Evolutionary conservation across 169 alveolate species (phyloP), one percentile per base, ranked within the genome.

Genomic region (Neospora caninum): DNA sequence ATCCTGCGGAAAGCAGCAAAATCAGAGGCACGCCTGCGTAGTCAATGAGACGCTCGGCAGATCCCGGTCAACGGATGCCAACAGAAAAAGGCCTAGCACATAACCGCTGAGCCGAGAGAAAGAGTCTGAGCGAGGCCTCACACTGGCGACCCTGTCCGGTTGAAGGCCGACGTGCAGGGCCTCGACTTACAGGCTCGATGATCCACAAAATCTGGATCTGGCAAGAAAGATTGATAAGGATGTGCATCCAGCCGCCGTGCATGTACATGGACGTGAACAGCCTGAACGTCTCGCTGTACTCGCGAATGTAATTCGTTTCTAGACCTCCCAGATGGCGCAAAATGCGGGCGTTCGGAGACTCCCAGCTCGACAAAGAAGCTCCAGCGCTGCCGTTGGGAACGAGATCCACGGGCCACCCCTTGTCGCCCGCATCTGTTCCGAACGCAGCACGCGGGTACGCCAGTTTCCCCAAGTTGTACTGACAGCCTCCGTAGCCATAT

Each of bases 151-250:
- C n/a, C n/a, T n/a, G n/a, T n/a, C n/a, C n/a, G n/a, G n/a, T n/a
- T n/a, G n/a, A 27, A 64, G 27, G 73, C 73, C 73, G 73, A 64
- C n/a, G 1, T n/a, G 86, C 49, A 43, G 27, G 43, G 31, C 29
- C 22, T 18, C n/a, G 29, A 38, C 95, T 86, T 27, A 93, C 95
- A 58, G 99, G 99, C 86, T 98, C 99, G 42, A 97, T 96, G 95
- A 98, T 98, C 98, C 98, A 97, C 69, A 97, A 96, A 31, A 96
- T 94, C 73, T 98, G 99, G 20, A 97, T 96, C 93, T 98, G 99
- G 80, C 98, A 97, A 88, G 96, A 94, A n/a, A 98, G 97, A 91
- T 98, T 98, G 94, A 98, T 96, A 45, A 95, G 84, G 29, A 98
- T 96, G 83, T 98, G 99, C 92, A 96, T 95, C 92, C 96, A 96